Evolutionary conservation across 2,329 filamentous ascomycete genomes (phyloP), one percentile per base, ranked within the genome.

Genomic region (Pseudocercospora ulei): DNA sequence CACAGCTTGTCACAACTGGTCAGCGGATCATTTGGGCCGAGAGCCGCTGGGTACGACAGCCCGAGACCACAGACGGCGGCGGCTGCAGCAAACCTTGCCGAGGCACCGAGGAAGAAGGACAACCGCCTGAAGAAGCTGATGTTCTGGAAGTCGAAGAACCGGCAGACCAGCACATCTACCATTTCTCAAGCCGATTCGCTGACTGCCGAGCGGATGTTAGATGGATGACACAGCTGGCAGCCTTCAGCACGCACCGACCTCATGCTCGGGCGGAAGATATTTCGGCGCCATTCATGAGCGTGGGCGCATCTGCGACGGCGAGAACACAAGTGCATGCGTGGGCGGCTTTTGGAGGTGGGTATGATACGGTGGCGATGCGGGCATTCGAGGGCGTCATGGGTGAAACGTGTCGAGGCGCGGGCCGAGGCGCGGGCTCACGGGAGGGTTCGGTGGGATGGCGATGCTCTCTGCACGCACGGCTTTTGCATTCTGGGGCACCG

Each of bases 1-100:
- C 81, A 76, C 18, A 86, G 82, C 53, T 66, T 88, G 18, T 84
- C 81, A 48, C 75, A 82, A 33, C 67, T 88, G 24, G 81, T 87
- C 53, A 82, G 77, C 58, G 79, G 76, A 48, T 78, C 78, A 2
- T 80, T 84, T 51, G 79, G 78, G 5, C 29, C 41, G 7, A 41
- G 43, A 24, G 13, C 39, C 8, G 40, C 30, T 17, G 40, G 31
- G 17, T 19, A 37, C 22, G 42, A 51, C n/a, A 30, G 42, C 7
- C 35, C 28, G 31, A 57, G 65, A 37, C 64, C 65, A 16, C 63
- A 65, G 28, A 65, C 63, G 9, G 61, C 63, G 38, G 59, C 80
- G 8, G 41, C 37, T 19, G 50, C 46, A 82, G 80, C 54, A 65
- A 84, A 20, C 80, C 79, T 50, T 73, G 80, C 62, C 16, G 62